Evolutionary conservation across 768 basidiomycete genomes (phyloP), one percentile per base, ranked within the genome.

Genomic region (Megacollybia marginata): DNA sequence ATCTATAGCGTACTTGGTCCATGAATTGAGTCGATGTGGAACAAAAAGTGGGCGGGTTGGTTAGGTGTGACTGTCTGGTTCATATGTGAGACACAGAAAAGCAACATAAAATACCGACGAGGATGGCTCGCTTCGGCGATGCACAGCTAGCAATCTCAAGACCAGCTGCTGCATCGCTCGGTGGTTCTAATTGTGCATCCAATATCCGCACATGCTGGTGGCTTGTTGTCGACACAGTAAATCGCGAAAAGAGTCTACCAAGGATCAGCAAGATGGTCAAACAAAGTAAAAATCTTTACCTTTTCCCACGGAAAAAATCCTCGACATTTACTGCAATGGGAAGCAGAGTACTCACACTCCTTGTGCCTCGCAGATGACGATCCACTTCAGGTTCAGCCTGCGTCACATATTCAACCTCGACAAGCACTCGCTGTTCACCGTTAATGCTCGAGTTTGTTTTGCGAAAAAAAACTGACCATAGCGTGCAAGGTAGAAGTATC

Each of bases 281-380:
- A 7, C 4, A 11, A n/a, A 35, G 33, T 19, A 33, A n/a, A n/a
- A n/a, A 9, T 36, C 48, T 74, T 42, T 34, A 92, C 95, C 82
- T 83, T 49, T 80, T 72, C 23, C 86, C 85, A 18, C 95, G 82
- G 72, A 98, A 97, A 65, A 92, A 94, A 62, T 99, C 96, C 65
- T 97, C 89, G 0, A 98, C 95, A 51, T 94, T 96, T 51, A 97
- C 88, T 2, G 87, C 80, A 42, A 99, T 72, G 0, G 95, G 94
- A 4, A 97, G 71, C 0, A 85, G 75, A 7, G 85, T 82, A 12
- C 76, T 72, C 4, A 94, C 70, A 2, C 73, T 64, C 50, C 78
- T 75, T 11, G 77, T 73, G 31, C 79, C 70, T 35, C 69, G 71
- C 23, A 90, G 63, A 5, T 64, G 75, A 34, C 92, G 76, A 13